phyloP scores from a whole-genome alignment of 2,329 filamentous ascomycete genomes.

The Pestalotiopsis sp. region DNA sequence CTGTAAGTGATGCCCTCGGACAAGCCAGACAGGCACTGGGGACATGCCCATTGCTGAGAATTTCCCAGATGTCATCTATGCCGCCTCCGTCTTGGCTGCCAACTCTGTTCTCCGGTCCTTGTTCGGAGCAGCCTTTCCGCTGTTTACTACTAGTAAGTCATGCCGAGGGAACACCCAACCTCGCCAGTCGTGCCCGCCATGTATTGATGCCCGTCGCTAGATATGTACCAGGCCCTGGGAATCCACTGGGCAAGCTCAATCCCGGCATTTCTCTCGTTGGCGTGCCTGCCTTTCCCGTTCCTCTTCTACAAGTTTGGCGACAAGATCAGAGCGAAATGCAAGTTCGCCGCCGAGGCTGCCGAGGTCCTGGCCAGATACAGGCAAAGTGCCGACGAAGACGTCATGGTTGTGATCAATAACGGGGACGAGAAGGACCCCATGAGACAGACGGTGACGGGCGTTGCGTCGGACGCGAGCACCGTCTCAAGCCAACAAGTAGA shows the following conservation, averaged over 20 bases:
- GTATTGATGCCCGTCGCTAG: neutral
- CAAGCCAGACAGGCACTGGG: too few species aligned
- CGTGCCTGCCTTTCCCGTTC: slow-evolving; percentile 60
- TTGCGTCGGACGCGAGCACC: neutral
- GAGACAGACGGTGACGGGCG: neutral
- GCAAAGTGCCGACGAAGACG: slow-evolving; percentile 55
- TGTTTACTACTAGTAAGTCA: slow-evolving; percentile 59
- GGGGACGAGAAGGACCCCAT: neutral
- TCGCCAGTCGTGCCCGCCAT: too few species aligned
- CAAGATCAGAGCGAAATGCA: slow-evolving; percentile 53
- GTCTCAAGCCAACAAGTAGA: neutral
- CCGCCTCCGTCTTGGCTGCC: slow-evolving; percentile 73
- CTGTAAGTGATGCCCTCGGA: slow-evolving; percentile 24
- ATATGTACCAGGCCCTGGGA: slow-evolving; percentile 6
- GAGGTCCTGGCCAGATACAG: slow-evolving; percentile 44
- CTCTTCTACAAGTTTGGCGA: slow-evolving; percentile 62
- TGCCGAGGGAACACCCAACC: neutral
- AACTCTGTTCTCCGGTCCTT: slow-evolving; percentile 72
- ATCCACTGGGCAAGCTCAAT: slow-evolving; percentile 11
- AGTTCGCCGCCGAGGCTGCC: slow-evolving; percentile 51
- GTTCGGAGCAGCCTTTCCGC: slow-evolving; percentile 72
- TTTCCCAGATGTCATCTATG: slow-evolving; percentile 59
- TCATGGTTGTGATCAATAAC: neutral
- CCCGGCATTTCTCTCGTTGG: slow-evolving; percentile 32
- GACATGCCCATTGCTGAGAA: too few species aligned